These are phyloP conservation scores for Lyophyllum semitale DNA, from an alignment of 768 basidiomycete species.

Conservation along the genomic window DNA sequence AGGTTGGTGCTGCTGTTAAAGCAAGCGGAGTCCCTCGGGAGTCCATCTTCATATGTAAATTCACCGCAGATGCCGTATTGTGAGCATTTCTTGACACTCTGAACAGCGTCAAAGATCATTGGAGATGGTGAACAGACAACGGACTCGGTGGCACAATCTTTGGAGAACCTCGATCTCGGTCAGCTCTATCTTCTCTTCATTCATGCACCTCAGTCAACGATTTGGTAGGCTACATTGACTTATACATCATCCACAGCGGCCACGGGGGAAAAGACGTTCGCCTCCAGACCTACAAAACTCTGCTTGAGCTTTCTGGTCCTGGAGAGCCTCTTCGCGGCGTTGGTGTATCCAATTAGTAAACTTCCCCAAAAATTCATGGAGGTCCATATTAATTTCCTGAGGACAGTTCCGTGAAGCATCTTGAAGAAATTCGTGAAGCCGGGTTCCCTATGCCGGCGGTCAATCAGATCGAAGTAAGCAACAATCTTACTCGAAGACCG, in stretches of 20 bases:
- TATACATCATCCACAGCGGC: conserved; percentile 80
- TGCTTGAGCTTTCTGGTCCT: conserved; percentile 54
- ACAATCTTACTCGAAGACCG: not conserved
- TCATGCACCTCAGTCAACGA: not conserved
- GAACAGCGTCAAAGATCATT: conserved; percentile 54
- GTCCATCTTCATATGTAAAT: conserved; percentile 70
- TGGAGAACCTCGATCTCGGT: conserved; percentile 60
- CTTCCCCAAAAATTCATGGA: not conserved
- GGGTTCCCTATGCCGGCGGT: conserved; percentile 67
- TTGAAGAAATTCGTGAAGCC: conserved; percentile 68
- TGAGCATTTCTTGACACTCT: not conserved
- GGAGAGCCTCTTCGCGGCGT: conserved; percentile 64
- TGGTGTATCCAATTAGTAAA: conserved; percentile 84
- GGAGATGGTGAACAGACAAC: conserved; percentile 28
- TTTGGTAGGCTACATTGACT: conserved; percentile 45
- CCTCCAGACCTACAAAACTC: conserved; percentile 66
- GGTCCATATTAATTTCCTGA: not conserved
- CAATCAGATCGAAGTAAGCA: conserved; percentile 76
- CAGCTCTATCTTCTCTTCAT: conserved; percentile 12
- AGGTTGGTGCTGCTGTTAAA: conserved; percentile 60
- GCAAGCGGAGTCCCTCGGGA: conserved; percentile 56
- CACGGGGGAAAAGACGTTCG: conserved; percentile 61
- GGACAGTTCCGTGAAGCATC: conserved; percentile 61
- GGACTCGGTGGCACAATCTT: conserved; percentile 32
- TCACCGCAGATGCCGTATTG: not conserved